Base-by-base conservation (phyloP, 495 filamentous ascomycete species). In the Aspergillus mulundensis region DNA sequence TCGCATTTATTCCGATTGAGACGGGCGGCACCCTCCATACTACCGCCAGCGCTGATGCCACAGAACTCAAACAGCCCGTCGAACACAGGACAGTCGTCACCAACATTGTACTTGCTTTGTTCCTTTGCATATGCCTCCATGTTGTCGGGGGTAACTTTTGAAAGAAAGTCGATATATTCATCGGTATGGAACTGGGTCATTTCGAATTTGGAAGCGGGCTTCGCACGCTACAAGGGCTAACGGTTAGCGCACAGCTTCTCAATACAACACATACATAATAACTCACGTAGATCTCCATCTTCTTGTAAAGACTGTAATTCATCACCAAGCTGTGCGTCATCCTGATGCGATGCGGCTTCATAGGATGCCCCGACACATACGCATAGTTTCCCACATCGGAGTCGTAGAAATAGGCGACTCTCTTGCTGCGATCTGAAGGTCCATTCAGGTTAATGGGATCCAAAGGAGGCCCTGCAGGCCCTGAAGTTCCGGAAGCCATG, bases 111-210 rank as follows among this genome's bases (percentile, higher is more conserved):
- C 61, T 94, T 93, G 47, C 86, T 86, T 68, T 99, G 94, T 69
- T 99, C 94, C 56, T 94, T 89, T 47, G 87, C 81, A 62, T 87
- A 97, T 19, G 80, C 77, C 57, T 99, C 94, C 95, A 99, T 99
- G 65, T 99, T 99, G 69, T 97, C 94, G 5, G 94, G 95, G 0
- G 94, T 97, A 20, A 99, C 95, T 61, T 91, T 91, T 51, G 90
- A 87, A 18, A 99, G 76, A 71, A 99, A 99, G 53, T 99, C 95
- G 64, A 99, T 92, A 70, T 99, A 99, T 71, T 99, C 94, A 69
- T 99, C 94, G 7, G 94, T 97, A 71, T 99, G 94, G 67, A 97
- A 99, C 68, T 97, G 95, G 53, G 94, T 97, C 94, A 99, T 99
- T 67, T 99, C 94, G 60, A 88, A 87, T 55, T 89, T 91, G 24